Conservation (phyloP, 2,329 filamentous ascomycete genomes). For the Trichoderma pleuroti region DNA sequence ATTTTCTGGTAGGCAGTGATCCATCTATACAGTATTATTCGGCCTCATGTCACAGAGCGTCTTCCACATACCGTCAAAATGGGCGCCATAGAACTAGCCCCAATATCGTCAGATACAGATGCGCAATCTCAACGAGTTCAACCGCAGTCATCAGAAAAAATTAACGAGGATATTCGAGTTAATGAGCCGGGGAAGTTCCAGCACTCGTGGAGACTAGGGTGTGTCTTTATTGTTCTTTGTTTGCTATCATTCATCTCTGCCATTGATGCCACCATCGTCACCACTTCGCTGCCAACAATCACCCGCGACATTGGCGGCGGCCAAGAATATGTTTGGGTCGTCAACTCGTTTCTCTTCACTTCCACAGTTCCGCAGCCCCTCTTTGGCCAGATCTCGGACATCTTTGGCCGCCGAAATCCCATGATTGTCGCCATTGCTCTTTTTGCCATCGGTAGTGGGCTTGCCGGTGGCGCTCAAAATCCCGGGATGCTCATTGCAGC, state of each 20-base stretch:
- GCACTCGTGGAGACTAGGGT: constrained; percentile 2
- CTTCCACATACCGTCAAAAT: neutral
- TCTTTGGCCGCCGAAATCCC: constrained; percentile 49
- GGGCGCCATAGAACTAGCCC: neutral
- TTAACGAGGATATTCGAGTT: too few relatives aligned
- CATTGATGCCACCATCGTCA: constrained; percentile 1
- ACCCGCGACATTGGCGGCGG: neutral
- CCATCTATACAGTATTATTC: neutral
- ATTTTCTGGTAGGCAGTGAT: neutral
- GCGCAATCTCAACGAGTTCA: neutral
- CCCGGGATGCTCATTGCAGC: constrained; percentile 43
- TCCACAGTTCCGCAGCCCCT: constrained; percentile 38
- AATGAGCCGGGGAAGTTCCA: neutral
- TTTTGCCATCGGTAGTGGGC: constrained; percentile 50
- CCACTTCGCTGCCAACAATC: neutral
- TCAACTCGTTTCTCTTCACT: constrained; percentile 1
- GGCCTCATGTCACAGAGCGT: neutral
- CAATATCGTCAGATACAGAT: neutral
- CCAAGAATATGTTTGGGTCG: constrained; percentile 1
- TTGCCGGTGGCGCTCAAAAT: constrained; percentile 41
- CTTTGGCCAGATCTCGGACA: constrained; percentile 47
- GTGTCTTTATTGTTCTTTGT: constrained; percentile 5
- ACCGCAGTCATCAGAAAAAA: neutral
- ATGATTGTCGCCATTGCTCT: constrained; percentile 40
- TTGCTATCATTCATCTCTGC: neutral